Percentiles rank a stretch among this genome's conserved stretches.
phyloP scores from a whole-genome alignment of 192 early-diverging fungal species.

The Entomortierella beljakovae region DNA sequence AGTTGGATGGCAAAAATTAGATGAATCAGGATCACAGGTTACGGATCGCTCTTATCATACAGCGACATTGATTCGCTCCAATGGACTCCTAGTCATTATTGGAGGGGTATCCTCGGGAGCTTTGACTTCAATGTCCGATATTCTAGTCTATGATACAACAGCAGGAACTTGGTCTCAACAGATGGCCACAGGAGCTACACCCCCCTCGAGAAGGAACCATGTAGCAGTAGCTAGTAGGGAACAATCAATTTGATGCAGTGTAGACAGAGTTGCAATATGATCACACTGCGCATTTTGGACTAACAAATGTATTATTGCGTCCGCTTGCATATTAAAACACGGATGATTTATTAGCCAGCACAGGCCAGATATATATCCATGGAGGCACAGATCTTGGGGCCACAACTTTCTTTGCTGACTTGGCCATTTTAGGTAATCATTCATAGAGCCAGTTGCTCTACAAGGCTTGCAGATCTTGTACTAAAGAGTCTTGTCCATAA shows the following conservation, averaged over 20 bases:
- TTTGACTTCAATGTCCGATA: conserved; percentile 36
- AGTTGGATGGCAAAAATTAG: conserved; percentile 33
- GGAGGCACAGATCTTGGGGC: conserved; percentile 39
- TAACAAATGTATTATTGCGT: background rate
- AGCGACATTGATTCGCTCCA: conserved; percentile 37
- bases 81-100: conserved; percentile 34
- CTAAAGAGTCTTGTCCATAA: too few species aligned
- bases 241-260: too few species aligned
- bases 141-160: conserved; percentile 37
- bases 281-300: background rate
- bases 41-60: conserved; percentile 35
- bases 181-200: conserved; percentile 39
- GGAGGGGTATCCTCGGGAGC: conserved; percentile 34
- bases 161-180: conserved; percentile 39
- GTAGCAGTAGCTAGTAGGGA: conserved; percentile 41
- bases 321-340: background rate
- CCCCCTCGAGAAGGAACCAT: conserved; percentile 36
- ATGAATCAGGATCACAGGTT: background rate
- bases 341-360: conserved; percentile 14
- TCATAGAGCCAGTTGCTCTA: too few species aligned
- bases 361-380: conserved; percentile 42
- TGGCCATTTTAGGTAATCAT: conserved; percentile 46
- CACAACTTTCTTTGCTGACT: conserved; percentile 37
- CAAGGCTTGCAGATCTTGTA: too few species aligned
- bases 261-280: too few species aligned